Evolutionary conservation across 495 filamentous ascomycete genomes (phyloP).

Genomic region (Aspergillus coremiiformis): DNA sequence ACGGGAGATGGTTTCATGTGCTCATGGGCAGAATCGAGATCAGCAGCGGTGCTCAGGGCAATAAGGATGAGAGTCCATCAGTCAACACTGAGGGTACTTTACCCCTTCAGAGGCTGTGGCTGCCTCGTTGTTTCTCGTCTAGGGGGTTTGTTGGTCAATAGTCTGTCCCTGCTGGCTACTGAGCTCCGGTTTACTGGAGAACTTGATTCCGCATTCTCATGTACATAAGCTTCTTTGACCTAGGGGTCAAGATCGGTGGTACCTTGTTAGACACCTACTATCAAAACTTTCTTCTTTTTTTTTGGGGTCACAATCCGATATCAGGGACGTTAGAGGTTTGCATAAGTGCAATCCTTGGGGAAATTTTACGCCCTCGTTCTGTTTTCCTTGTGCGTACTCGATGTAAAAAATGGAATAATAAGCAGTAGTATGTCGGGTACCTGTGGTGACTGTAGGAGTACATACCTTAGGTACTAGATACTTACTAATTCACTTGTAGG

Average conservation of each 20-base stretch:
- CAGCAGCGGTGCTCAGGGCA: constrained; percentile 23
- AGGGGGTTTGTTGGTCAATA: constrained; percentile 8
- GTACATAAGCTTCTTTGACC: constrained; percentile 37
- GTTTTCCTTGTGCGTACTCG: background rate
- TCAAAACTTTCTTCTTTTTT: constrained; percentile 6
- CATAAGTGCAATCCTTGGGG: background rate
- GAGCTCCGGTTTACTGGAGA: constrained; percentile 3
- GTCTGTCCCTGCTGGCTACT: constrained; percentile 6
- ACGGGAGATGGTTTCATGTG: constrained; percentile 32
- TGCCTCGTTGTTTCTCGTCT: constrained; percentile 11
- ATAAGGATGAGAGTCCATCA: constrained; percentile 1
- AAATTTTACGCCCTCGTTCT: too few relatives aligned
- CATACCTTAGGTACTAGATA: too few relatives aligned
- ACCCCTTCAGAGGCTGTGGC: constrained; percentile 13
- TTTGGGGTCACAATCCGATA: background rate
- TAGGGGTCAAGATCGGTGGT: constrained; percentile 30
- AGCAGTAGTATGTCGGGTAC: too few relatives aligned
- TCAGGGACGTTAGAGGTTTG: background rate
- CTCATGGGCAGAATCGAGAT: constrained; percentile 25
- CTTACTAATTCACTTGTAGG: too few relatives aligned
- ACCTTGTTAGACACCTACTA: constrained; percentile 19
- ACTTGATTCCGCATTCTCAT: constrained; percentile 28
- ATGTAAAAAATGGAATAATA: too few relatives aligned
- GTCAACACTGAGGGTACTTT: constrained; percentile 10
- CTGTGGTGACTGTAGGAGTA: too few relatives aligned